A percentile compares a stretch with the other conserved stretches of the same genome.
phyloP scores from a whole-genome alignment of 2,329 filamentous ascomycete genomes.

The Daldinia sp. region DNA sequence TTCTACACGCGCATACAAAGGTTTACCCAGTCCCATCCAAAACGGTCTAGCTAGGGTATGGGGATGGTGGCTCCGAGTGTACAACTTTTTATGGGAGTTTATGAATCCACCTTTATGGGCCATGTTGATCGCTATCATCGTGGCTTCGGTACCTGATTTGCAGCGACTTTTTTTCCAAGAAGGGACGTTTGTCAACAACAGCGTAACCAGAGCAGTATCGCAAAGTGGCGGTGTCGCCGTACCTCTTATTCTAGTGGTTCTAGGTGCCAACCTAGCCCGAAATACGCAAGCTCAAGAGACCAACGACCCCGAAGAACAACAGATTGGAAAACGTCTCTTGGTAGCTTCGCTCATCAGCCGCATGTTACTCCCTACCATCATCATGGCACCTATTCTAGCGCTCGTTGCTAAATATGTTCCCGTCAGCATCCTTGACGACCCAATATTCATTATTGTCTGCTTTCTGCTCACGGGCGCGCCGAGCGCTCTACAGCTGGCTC shows the following conservation, averaged over 20 bases:
- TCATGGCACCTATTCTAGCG: constrained; percentile 92
- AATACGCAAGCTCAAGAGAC: constrained; percentile 80
- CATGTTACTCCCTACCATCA: constrained; percentile 88
- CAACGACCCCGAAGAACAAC: constrained; percentile 73
- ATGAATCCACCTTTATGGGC: constrained; percentile 99
- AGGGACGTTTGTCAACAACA: constrained; percentile 91
- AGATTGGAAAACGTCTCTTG: constrained; percentile 77
- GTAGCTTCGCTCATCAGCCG: constrained; percentile 85
- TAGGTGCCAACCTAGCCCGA: constrained; percentile 91
- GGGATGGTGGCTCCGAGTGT: constrained; percentile 55
- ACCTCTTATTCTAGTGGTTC: constrained; percentile 91
- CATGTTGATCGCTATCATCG: constrained; percentile 89
- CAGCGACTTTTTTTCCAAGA: constrained; percentile 88
- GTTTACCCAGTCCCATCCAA: constrained; percentile 56
- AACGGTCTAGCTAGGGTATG: constrained; percentile 44
- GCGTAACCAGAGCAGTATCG: constrained; percentile 84
- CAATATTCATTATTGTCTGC: constrained; percentile 97
- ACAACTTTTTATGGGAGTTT: constrained; percentile 82
- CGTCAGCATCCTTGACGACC: constrained; percentile 93
- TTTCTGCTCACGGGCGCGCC: constrained; percentile 95
- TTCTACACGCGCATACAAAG: constrained; percentile 44
- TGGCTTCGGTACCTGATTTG: constrained; percentile 84
- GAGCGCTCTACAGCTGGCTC: constrained; percentile 90
- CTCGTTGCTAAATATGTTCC: constrained; percentile 89
- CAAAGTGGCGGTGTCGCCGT: constrained; percentile 93